phyloP scores from a whole-genome alignment of 1,284 basidiomycete genomes.

The Ustilago hordei region DNA sequence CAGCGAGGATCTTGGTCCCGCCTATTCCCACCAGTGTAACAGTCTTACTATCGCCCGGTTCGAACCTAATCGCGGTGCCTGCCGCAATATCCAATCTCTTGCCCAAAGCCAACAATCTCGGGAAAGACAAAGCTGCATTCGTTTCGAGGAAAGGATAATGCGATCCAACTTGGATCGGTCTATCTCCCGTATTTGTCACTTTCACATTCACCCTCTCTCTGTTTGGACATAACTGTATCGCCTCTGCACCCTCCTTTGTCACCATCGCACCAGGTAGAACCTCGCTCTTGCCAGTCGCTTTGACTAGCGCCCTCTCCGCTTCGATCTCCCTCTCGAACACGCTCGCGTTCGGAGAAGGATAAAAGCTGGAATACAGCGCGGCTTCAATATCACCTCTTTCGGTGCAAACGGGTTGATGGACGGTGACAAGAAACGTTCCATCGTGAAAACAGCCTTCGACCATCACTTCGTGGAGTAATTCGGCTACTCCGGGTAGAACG shows the following conservation, averaged over 20 bases:
- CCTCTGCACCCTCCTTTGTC: constrained; percentile 40
- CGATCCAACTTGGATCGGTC: constrained; percentile 81
- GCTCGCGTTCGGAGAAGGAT: constrained; percentile 80
- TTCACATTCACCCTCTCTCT: constrained; percentile 78
- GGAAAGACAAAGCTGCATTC: constrained; percentile 84
- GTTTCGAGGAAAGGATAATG: constrained; percentile 90
- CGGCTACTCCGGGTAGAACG: constrained; percentile 79
- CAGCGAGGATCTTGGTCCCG: constrained; percentile 75
- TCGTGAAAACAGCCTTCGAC: constrained; percentile 67
- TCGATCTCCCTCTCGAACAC: constrained; percentile 49
- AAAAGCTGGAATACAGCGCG: constrained; percentile 91
- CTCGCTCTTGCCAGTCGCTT: constrained; percentile 7
- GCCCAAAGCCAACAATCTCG: constrained; percentile 83
- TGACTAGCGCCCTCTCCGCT: constrained; percentile 5
- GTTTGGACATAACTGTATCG: constrained; percentile 82
- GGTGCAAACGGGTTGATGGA: constrained; percentile 87
- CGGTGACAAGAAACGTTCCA: constrained; percentile 65
- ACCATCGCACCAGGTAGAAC: constrained; percentile 58
- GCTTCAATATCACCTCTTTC: constrained; percentile 78
- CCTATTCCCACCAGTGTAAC: constrained; percentile 85
- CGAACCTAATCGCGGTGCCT: constrained; percentile 94
- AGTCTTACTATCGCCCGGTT: constrained; percentile 89
- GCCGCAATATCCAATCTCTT: constrained; percentile 91
- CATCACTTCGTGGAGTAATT: constrained; percentile 69
- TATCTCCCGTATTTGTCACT: constrained; percentile 92